phyloP scores from a whole-genome alignment of 306 rosid genomes.

The Oemleria cerasiformis region DNA sequence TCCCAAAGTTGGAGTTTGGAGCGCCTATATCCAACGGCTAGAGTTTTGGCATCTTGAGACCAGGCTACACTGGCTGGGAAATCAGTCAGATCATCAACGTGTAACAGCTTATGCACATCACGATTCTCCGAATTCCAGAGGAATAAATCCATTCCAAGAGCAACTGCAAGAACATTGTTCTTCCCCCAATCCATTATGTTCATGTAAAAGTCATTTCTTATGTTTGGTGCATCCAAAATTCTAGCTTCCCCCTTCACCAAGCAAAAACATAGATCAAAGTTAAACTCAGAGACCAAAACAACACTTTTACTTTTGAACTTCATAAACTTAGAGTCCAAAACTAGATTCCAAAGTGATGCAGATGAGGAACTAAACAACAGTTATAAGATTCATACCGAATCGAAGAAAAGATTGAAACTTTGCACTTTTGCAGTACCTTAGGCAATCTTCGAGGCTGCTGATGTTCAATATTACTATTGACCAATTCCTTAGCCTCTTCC shows the following conservation, averaged over 20 bases:
- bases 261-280: not conserved
- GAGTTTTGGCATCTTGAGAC: conserved; percentile 46
- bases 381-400: no score
- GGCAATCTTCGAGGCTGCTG: conserved; percentile 43
- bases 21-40: conserved; percentile 49
- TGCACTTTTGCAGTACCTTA: conserved; percentile 35
- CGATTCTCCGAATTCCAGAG: conserved; percentile 56
- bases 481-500: conserved; percentile 40
- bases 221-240: conserved; percentile 65
- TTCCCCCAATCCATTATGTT: conserved; percentile 72
- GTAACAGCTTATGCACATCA: conserved; percentile 36
- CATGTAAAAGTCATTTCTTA: conserved; percentile 62
- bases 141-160: conserved; percentile 54
- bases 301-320: no score
- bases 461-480: conserved; percentile 25
- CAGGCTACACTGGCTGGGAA: conserved; percentile 63
- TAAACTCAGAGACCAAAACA: no score
- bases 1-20: conserved; percentile 74
- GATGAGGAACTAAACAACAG: no score
- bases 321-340: no score
- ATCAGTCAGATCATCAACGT: conserved; percentile 25
- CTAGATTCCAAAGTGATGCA: no score
- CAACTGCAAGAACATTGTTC: conserved; percentile 57
- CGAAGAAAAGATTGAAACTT: no score
- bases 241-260: conserved; percentile 49